These are phyloP conservation scores for Sordariomycetes sp. DNA, from an alignment of 2,329 filamentous ascomycete genomes.

Conservation along the genomic window DNA sequence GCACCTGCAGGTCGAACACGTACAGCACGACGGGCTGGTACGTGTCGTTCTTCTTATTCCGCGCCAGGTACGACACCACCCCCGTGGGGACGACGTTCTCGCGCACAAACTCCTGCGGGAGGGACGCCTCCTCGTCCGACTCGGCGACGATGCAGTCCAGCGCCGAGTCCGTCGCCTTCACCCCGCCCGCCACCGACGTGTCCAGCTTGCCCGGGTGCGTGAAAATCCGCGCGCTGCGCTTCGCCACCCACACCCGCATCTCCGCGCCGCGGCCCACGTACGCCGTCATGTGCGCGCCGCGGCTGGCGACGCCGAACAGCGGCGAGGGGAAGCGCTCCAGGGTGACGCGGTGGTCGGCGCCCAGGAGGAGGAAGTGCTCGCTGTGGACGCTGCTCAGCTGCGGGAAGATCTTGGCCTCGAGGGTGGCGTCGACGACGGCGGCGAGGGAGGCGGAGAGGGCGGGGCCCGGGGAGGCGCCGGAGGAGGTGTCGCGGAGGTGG, in stretches of 20 bases:
- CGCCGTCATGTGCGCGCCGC: conserved; percentile 57
- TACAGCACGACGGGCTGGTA: conserved; percentile 40
- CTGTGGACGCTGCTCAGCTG: conserved; percentile 26
- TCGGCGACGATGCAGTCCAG: conserved; percentile 62
- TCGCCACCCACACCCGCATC: conserved; percentile 61
- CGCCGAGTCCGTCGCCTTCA: conserved; percentile 55
- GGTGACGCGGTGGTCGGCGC: conserved; percentile 21
- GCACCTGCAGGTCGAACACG: conserved; percentile 66
- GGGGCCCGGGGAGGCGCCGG: conserved; percentile 13
- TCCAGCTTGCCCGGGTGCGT: conserved; percentile 69
- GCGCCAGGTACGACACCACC: conserved; percentile 18
- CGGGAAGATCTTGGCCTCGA: conserved; percentile 22
- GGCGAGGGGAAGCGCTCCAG: conserved; percentile 53
- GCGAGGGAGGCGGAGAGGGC: conserved; percentile 27
- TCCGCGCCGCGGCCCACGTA: conserved; percentile 31
- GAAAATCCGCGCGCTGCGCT: conserved; percentile 53
- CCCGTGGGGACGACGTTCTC: conserved; percentile 15
- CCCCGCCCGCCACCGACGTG: conserved; percentile 70
- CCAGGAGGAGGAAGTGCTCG: conserved; percentile 29
- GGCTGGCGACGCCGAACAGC: conserved; percentile 57
- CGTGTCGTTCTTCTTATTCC: conserved; percentile 11
- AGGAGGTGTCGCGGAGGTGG: conserved; percentile 16
- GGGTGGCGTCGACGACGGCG: conserved; percentile 19
- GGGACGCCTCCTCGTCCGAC: conserved; percentile 57
- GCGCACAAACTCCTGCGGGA: conserved; percentile 17